Evolutionary conservation across 2,329 filamentous ascomycete genomes (phyloP).

Genomic region (Aspergillus melleus): DNA sequence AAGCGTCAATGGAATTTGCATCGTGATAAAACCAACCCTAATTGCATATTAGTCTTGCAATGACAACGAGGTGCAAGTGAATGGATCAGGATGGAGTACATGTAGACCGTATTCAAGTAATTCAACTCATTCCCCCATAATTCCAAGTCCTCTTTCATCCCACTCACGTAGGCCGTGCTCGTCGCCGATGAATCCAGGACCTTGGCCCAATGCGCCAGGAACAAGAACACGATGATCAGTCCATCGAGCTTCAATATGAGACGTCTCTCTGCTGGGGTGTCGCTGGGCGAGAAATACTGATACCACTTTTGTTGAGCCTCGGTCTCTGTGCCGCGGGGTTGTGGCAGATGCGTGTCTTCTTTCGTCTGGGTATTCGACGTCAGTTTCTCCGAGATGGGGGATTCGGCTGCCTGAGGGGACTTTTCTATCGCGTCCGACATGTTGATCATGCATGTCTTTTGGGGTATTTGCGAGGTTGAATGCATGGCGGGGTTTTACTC

Average conservation of each 20-base stretch:
- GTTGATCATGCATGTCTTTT: not conserved
- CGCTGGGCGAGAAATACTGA: conserved; percentile 3
- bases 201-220: conserved; percentile 6
- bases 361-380: no score
- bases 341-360: no score
- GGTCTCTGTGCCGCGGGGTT: not conserved
- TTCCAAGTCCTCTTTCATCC: conserved; percentile 23
- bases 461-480: not conserved
- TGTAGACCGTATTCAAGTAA: conserved; percentile 19
- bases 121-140: conserved; percentile 24
- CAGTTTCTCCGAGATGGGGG: no score
- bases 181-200: conserved; percentile 16
- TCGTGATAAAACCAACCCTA: conserved; percentile 5
- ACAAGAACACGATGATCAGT: conserved; percentile 4
- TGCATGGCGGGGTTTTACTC: not conserved
- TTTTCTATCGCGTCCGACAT: not conserved
- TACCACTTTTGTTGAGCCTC: conserved; percentile 2
- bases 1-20: conserved; percentile 3
- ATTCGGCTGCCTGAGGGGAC: not conserved
- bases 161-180: conserved; percentile 24
- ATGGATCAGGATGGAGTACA: no score
- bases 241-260: conserved; percentile 2
- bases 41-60: not conserved
- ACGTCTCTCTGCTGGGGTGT: conserved; percentile 1
- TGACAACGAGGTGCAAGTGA: no score